Conservation (phyloP, 768 basidiomycete genomes). For the Favolaschia claudopus region DNA sequence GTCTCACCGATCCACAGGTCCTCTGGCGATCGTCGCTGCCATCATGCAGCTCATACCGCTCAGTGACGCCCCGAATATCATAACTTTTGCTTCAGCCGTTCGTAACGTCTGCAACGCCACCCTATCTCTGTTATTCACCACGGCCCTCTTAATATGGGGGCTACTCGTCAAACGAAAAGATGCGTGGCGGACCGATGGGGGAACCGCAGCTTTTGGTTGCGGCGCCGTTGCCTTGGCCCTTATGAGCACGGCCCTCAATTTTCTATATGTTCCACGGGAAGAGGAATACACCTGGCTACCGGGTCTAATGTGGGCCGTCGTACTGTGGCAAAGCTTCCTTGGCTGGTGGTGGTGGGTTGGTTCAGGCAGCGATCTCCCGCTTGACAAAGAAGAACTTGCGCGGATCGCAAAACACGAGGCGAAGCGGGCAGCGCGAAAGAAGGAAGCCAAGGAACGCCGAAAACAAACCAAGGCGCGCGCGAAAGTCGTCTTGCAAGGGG, state of each 20-base stretch:
- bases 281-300: constrained; percentile 94
- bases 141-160: constrained; percentile 92
- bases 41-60: constrained; percentile 86
- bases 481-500: constrained; percentile 63
- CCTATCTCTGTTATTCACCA: constrained; percentile 93
- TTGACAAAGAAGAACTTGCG: constrained; percentile 66
- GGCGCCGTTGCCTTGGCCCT: constrained; percentile 86
- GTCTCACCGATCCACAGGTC: constrained; percentile 52
- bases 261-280: constrained; percentile 83
- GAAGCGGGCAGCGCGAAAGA: constrained; percentile 59
- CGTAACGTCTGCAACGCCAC: constrained; percentile 97
- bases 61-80: constrained; percentile 47
- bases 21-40: constrained; percentile 85
- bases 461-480: constrained; percentile 60
- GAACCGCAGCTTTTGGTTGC: constrained; percentile 91
- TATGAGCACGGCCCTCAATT: constrained; percentile 84
- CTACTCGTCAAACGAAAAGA: constrained; percentile 85
- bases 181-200: constrained; percentile 97
- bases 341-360: constrained; percentile 99
- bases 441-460: constrained; percentile 54
- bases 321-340: constrained; percentile 96
- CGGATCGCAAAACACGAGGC: constrained; percentile 63
- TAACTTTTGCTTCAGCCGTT: constrained; percentile 71
- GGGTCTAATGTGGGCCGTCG: constrained; percentile 86
- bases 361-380: constrained; percentile 77